A percentile compares a stretch with the other conserved stretches of the same genome.
Evolutionary conservation across 1,139 yeast species (phyloP).

Genomic region (Saccharomycopsis hybrid): DNA sequence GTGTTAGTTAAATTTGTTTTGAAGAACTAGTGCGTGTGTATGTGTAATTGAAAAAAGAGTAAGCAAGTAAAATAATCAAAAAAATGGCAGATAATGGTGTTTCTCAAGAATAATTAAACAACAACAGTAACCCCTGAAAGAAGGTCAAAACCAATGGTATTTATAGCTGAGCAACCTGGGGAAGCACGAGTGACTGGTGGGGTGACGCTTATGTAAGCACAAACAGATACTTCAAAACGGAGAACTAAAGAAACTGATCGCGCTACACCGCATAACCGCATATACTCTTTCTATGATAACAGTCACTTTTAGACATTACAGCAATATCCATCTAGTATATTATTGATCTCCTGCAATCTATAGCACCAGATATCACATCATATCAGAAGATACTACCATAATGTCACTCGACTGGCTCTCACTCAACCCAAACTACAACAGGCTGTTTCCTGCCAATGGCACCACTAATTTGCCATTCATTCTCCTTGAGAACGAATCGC

Average conservation of each 20-base stretch:
- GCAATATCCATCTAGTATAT: no score
- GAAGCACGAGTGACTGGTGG: neutral
- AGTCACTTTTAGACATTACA: no score
- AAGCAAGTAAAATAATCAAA: neutral
- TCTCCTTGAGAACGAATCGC: slow-evolving; percentile 11
- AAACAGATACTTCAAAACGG: neutral
- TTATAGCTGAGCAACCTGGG: neutral
- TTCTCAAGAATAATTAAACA: no score
- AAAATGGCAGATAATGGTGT: neutral
- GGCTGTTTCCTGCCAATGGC: neutral
- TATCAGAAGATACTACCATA: neutral
- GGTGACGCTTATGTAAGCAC: neutral
- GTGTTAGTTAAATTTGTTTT: neutral
- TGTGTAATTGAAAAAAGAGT: no score
- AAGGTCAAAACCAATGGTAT: no score
- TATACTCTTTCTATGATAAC: no score
- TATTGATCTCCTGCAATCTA: no score
- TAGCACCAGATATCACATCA: no score
- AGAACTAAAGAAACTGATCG: neutral
- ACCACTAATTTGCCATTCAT: slow-evolving; percentile 13
- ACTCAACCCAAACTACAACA: slow-evolving; percentile 6
- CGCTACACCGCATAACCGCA: no score
- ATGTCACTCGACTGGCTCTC: slow-evolving; percentile 20
- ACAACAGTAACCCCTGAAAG: no score
- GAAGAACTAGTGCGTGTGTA: no score